A percentile compares a stretch with the other conserved stretches of the same genome.
Conservation (phyloP, 805 yeast species). For the Starmerella lactis-condensi region DNA sequence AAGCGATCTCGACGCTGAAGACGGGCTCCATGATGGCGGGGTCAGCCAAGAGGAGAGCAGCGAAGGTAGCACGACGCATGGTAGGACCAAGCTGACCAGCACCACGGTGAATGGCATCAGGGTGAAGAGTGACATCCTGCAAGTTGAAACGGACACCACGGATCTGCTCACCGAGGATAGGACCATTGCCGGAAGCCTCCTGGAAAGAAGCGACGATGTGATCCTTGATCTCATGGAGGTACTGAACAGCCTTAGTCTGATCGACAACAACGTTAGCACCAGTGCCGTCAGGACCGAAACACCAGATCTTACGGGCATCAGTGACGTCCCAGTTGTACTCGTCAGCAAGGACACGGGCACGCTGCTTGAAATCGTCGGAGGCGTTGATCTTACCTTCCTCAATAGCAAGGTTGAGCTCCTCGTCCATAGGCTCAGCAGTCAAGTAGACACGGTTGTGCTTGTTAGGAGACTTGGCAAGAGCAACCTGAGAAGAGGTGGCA, state of each 20-base stretch:
- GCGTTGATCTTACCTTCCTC: conserved; percentile 84
- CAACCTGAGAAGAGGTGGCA: conserved; percentile 82
- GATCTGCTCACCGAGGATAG: conserved; percentile 87
- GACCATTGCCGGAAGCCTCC: conserved; percentile 99
- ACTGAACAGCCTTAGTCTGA: conserved; percentile 99
- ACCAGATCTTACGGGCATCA: conserved; percentile 99
- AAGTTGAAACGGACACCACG: conserved; percentile 96
- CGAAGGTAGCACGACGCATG: conserved; percentile 99
- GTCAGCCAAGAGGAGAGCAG: conserved; percentile 93
- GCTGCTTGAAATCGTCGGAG: conserved; percentile 94
- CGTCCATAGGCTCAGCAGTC: conserved; percentile 89
- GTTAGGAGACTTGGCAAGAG: conserved; percentile 98
- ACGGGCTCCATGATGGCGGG: conserved; percentile 99
- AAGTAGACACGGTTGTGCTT: conserved; percentile 99
- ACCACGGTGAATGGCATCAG: conserved; percentile 99
- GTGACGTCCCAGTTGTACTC: conserved; percentile 99
- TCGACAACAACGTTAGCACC: conserved; percentile 98
- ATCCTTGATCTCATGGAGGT: conserved; percentile 97
- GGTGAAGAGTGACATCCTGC: conserved; percentile 96
- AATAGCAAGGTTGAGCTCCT: conserved; percentile 81
- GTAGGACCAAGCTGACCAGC: conserved; percentile 99
- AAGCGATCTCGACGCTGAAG: conserved; percentile 96
- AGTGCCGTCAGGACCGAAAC: conserved; percentile 99
- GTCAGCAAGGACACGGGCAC: conserved; percentile 98
- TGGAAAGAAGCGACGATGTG: conserved; percentile 99